Conservation (phyloP, 495 filamentous ascomycete genomes). For the Xylaria acuta region DNA sequence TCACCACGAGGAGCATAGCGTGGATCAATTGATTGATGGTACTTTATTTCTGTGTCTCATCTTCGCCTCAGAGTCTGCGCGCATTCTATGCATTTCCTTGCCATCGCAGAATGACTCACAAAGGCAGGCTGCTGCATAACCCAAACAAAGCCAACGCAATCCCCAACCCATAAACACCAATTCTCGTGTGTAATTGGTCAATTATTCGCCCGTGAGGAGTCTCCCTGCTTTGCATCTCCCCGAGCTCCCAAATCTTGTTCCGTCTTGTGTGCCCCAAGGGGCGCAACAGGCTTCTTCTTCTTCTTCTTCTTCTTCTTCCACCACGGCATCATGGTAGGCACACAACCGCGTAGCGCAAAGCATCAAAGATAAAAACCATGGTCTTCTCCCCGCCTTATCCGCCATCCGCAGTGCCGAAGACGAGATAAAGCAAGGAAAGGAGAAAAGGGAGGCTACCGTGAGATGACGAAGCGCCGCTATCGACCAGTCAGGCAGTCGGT, state of each 20-base stretch:
- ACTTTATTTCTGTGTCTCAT: conserved; percentile 7
- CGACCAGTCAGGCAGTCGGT: conserved; percentile 17
- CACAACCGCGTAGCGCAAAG: neutral
- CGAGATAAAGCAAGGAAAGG: neutral
- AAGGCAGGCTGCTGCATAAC: conserved; percentile 27
- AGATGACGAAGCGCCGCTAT: conserved; percentile 26
- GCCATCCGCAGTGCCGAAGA: neutral
- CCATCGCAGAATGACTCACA: conserved; percentile 32
- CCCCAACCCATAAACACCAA: conserved; percentile 16
- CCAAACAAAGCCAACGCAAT: conserved; percentile 31
- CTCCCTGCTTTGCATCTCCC: conserved; percentile 14
- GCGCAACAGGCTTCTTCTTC: too few relatives aligned
- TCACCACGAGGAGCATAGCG: conserved; percentile 28
- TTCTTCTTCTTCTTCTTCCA: too few relatives aligned
- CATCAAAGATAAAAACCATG: neutral
- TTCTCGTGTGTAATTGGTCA: conserved; percentile 38
- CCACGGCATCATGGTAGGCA: neutral
- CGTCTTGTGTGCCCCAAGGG: neutral
- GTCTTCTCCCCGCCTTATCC: conserved; percentile 22
- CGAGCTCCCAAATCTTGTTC: conserved; percentile 18
- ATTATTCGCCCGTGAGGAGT: conserved; percentile 26
- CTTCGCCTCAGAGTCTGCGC: conserved; percentile 21
- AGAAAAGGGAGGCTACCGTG: conserved; percentile 10
- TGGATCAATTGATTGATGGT: conserved; percentile 12
- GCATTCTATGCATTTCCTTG: conserved; percentile 24